Evolutionary conservation across 2,329 filamentous ascomycete genomes (phyloP), one percentile per base, ranked within the genome.

Genomic region (Lecanicillium sp.): DNA sequence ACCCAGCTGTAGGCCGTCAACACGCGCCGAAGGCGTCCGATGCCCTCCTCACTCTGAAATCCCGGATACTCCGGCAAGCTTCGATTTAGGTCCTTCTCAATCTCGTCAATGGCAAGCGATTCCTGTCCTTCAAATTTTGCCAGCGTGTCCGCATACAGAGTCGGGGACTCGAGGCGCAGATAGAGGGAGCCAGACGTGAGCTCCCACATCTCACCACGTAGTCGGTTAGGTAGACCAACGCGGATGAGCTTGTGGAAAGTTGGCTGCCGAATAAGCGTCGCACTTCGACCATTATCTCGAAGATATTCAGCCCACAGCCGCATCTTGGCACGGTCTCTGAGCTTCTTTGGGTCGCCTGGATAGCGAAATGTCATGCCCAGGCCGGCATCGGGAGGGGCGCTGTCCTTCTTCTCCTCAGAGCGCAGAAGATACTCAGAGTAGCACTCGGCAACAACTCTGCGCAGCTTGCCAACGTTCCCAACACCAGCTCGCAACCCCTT

Each of bases 1-100:
- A 85, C 87, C 93, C 93, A 98, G 68, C 90, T 96, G 71, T 98
- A 98, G 4, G 93, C 93, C 2, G 91, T 97, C 48, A 98, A 75
- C 30, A 98, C 93, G 50, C 91, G 80, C 51, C 93, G 83, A 53
- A 98, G 73, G 17, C 93, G 80, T 37, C 84, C 88, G 55, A 98
- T 98, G 14, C 93, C 93, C 60, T 96, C 90, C 64, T 95, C 87
- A 60, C 86, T 95, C 68, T 98, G 93, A 62, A 96, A 98, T 1
- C 93, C 93, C 15, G 93, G 89, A 64, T 98, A 98, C 67, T 98
- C 93, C 1, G 93, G 93, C 56, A 98, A 71, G 73, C 90, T 96
- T 56, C 93, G 83, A 66, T 98, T 98, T 42, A 98, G 71, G 62
- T 98, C 93, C 67, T 98, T 98, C 63, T 98, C 93, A 55, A 98